These are phyloP conservation scores for Cytospora mali DNA, from an alignment of 2,329 filamentous ascomycete genomes.

Conservation along the genomic window DNA sequence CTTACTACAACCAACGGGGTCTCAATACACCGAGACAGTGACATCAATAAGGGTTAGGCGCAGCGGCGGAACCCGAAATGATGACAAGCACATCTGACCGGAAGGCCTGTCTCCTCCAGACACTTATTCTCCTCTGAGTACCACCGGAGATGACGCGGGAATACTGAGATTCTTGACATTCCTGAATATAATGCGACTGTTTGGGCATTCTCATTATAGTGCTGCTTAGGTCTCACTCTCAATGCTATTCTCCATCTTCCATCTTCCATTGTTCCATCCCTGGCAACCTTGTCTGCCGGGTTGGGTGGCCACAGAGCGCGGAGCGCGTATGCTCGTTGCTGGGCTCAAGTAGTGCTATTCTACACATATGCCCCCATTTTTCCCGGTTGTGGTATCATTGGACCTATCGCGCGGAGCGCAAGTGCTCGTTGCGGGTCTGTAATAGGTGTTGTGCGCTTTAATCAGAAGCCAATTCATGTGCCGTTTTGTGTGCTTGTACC, in stretches of 20 bases:
- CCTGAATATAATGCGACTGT: neutral
- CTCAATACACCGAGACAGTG: too few species aligned
- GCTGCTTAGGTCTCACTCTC: neutral
- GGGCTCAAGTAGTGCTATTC: conserved; percentile 15
- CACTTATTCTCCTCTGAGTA: neutral
- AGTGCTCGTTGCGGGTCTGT: conserved; percentile 29
- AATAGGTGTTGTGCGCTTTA: conserved; percentile 24
- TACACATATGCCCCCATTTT: conserved; percentile 17
- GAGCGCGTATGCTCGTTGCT: conserved; percentile 31
- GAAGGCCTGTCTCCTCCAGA: neutral
- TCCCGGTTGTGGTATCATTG: conserved; percentile 27
- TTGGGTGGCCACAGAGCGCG: conserved; percentile 22
- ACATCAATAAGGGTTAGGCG: neutral
- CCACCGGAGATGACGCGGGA: too few species aligned
- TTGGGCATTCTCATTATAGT: neutral
- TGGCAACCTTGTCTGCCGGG: conserved; percentile 25
- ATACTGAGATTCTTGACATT: neutral
- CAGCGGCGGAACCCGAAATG: neutral
- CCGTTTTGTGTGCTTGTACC: conserved; percentile 15
- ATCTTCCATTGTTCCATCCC: conserved; percentile 1
- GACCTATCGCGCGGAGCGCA: conserved; percentile 30
- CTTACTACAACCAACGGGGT: too few species aligned
- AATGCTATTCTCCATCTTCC: neutral
- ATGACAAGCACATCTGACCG: too few species aligned
- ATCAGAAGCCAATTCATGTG: conserved; percentile 19